Percentiles rank a stretch among this genome's conserved stretches.
phyloP scores from a whole-genome alignment of 1,284 basidiomycete species.

The Mrakiaceae sp. region DNA sequence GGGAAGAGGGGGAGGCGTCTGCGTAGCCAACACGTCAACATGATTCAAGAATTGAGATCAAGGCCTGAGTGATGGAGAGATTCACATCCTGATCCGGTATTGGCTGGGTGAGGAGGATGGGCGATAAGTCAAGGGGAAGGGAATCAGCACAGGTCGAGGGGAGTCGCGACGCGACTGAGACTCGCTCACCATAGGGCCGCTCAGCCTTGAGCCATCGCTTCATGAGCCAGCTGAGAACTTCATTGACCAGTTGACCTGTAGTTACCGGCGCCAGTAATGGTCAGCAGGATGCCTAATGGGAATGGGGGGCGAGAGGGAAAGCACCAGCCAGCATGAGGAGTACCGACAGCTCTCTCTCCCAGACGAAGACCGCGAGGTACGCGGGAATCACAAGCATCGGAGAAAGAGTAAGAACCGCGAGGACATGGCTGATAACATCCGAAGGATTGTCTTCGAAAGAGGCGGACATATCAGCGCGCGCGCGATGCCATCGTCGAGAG shows the following conservation, averaged over 20 bases:
- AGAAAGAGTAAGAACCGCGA: slow-evolving; percentile 14
- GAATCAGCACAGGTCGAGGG: neutral
- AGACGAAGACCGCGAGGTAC: slow-evolving; percentile 13
- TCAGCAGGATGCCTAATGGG: neutral
- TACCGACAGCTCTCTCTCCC: slow-evolving; percentile 11
- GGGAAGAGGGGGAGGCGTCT: slow-evolving; percentile 15
- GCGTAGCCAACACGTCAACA: neutral
- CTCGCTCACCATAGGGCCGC: slow-evolving; percentile 10
- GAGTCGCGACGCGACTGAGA: neutral
- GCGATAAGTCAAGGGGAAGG: neutral
- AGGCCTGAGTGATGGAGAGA: neutral
- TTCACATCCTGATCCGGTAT: slow-evolving; percentile 8
- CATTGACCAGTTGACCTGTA: slow-evolving; percentile 10
- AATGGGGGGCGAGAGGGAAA: neutral
- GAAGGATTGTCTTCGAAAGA: neutral
- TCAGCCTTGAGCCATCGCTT: slow-evolving; percentile 9
- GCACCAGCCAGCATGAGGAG: slow-evolving; percentile 13
- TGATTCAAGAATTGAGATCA: neutral
- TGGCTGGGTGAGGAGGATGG: neutral
- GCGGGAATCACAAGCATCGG: slow-evolving; percentile 17
- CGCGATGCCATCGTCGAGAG: neutral
- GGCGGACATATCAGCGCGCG: neutral
- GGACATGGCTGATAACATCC: neutral
- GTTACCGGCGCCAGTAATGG: neutral
- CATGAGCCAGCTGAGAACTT: slow-evolving; percentile 4